These are phyloP conservation scores for Candida pseudofarinosa DNA, from an alignment of 805 yeast species.

Conservation along the genomic window DNA sequence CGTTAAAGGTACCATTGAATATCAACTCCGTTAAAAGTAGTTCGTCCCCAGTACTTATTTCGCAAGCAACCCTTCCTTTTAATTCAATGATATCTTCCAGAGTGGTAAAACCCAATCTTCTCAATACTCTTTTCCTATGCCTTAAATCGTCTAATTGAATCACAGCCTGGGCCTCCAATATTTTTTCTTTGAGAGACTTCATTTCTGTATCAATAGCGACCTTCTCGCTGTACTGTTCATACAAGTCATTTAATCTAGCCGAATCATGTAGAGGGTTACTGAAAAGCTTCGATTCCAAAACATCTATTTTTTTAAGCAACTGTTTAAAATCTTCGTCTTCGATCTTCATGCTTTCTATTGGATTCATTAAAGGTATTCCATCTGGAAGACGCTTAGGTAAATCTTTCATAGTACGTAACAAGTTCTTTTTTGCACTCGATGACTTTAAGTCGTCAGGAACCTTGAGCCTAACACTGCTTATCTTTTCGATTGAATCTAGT, in stretches of 20 bases:
- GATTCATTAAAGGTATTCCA: constrained; percentile 89
- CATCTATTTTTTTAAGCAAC: constrained; percentile 73
- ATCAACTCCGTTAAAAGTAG: constrained; percentile 82
- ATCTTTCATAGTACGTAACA: constrained; percentile 70
- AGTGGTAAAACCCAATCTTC: constrained; percentile 87
- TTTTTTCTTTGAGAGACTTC: constrained; percentile 56
- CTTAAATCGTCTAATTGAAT: constrained; percentile 92
- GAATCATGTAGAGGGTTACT: constrained; percentile 67
- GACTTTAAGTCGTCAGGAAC: constrained; percentile 72
- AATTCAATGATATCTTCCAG: constrained; percentile 86
- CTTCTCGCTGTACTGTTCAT: constrained; percentile 62
- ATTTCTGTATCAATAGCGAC: constrained; percentile 58
- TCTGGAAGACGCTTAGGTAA: constrained; percentile 81
- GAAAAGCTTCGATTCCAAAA: constrained; percentile 68
- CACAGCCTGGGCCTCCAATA: constrained; percentile 82
- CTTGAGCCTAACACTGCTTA: constrained; percentile 77
- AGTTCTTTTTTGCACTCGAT: constrained; percentile 54
- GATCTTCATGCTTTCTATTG: constrained; percentile 89
- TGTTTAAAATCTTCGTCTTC: constrained; percentile 72
- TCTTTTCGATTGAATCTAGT: constrained; percentile 63
- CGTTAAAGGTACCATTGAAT: constrained; percentile 93
- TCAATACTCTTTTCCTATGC: constrained; percentile 86
- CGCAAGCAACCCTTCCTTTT: constrained; percentile 97
- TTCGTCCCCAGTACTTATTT: constrained; percentile 88
- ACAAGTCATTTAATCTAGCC: constrained; percentile 57